These are phyloP conservation scores for Scedosporium dehoogii DNA, from an alignment of 2,329 filamentous ascomycete genomes.

Conservation along the genomic window DNA sequence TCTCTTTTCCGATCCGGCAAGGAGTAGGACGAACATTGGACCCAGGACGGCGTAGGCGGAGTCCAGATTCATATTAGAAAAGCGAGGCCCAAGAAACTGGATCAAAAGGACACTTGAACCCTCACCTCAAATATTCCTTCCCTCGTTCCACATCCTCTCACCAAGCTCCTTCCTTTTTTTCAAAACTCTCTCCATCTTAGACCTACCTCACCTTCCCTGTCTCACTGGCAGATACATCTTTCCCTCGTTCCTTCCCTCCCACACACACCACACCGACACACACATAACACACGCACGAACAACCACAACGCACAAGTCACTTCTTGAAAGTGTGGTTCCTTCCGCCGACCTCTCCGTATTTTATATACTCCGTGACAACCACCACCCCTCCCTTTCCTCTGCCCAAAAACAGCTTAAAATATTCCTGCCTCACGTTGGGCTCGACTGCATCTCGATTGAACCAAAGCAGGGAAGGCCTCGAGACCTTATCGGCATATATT, in stretches of 20 bases:
- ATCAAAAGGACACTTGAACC: neutral
- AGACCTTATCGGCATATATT: conserved; percentile 11
- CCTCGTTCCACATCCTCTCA: neutral
- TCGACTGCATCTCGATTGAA: conserved; percentile 37
- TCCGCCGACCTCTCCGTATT: conserved; percentile 9
- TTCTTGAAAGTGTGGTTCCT: conserved; percentile 19
- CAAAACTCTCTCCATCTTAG: neutral
- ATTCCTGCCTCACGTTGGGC: conserved; percentile 37
- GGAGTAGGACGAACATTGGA: conserved; percentile 2
- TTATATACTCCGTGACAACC: neutral
- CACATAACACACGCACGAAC: neutral
- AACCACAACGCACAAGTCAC: neutral
- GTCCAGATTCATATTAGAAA: neutral
- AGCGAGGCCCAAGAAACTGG: neutral
- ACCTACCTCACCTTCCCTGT: neutral
- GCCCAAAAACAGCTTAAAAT: conserved; percentile 10
- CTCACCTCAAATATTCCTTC: conserved; percentile 1
- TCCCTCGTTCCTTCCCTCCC: conserved; percentile 5
- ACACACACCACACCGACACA: neutral
- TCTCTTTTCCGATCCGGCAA: conserved; percentile 6
- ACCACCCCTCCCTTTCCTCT: conserved; percentile 13
- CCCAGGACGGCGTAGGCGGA: conserved; percentile 5
- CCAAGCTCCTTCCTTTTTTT: conserved; percentile 1
- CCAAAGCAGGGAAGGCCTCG: conserved; percentile 6
- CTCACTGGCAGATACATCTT: conserved; percentile 10